These are phyloP conservation scores for Camellia oleifera DNA, from an alignment of 179 eudicot genomes.

Conservation along the genomic window DNA sequence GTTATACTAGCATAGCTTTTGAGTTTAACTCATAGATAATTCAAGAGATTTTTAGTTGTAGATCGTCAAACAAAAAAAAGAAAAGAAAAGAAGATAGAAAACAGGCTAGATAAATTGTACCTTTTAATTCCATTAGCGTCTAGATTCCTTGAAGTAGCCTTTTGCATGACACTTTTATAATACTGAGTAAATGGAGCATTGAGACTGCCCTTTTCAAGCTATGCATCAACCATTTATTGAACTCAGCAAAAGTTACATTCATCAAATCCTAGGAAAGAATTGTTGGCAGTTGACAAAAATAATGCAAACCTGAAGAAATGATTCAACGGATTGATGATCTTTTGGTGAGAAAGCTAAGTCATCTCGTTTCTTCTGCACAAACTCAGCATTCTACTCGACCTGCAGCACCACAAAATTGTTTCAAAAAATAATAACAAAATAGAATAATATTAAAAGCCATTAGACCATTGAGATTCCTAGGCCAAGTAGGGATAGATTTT, in stretches of 20 bases:
- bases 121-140: conserved; percentile 32
- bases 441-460: not conserved
- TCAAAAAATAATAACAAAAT: not conserved
- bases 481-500: not conserved
- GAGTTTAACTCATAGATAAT: not conserved
- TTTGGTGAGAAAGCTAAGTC: conserved; percentile 80
- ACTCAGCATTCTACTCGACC: conserved; percentile 90
- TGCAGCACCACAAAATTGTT: conserved; percentile 25
- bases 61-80: not conserved
- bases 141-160: conserved; percentile 49
- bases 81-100: not conserved
- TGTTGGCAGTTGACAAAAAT: no score
- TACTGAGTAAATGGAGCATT: conserved; percentile 70
- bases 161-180: conserved; percentile 66
- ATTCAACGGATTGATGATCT: conserved; percentile 70
- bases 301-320: conserved; percentile 72
- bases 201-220: conserved; percentile 60
- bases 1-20: not conserved
- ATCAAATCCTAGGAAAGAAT: no score
- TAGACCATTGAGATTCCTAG: not conserved
- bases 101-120: conserved; percentile 24
- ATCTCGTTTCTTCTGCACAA: conserved; percentile 83
- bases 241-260: not conserved
- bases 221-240: conserved; percentile 23
- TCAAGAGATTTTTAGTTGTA: not conserved